Evolutionary conservation across 768 basidiomycete genomes (phyloP), one percentile per base, ranked within the genome.

Genomic region (Boletus huronensis): DNA sequence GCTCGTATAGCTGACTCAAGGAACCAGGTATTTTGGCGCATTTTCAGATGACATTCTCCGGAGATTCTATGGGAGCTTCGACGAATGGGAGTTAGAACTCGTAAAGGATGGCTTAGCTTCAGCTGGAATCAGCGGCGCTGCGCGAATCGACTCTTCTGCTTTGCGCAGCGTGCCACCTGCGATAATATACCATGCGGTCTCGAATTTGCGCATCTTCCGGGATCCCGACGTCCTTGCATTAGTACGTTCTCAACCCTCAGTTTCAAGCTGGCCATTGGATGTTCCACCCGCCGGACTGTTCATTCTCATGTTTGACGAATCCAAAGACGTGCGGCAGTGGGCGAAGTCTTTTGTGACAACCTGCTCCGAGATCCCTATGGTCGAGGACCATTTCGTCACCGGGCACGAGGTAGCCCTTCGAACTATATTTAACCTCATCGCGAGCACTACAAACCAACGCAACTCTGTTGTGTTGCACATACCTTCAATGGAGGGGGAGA

Each of bases 21-120:
- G 47, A 57, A 54, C 26, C 57, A 94, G 91, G 52, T 94, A 88
- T 68, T 84, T 94, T 60, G 84, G 81, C 14, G 83, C 83, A 3
- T 93, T 87, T 67, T 62, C 75, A 1, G 74, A 75, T 1, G 65
- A 74, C 19, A 70, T 80, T 35, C 65, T 88, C 48, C 67, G 72
- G 19, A 70, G 68, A 34, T 94, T 95, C 68, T 88, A 84, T 64
- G 58, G 60, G 17, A 79, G 69, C 23, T 83, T 92, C 43, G 82
- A 87, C 52, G 68, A 72, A 32, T 93, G 88, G 84, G 87, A 93
- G 62, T 69, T 81, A 3, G 57, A 68, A 10, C 64, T 79, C 25
- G 78, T 88, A 5, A 64, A 85, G 10, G 70, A 76, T n/a, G 74
- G 77, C 39, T 64, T 89, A 39, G 58, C 73, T 25, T 60, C 66